A percentile compares a stretch with the other conserved stretches of the same genome.
phyloP scores from a whole-genome alignment of 495 filamentous ascomycete species.

The Aspergillus affinis region DNA sequence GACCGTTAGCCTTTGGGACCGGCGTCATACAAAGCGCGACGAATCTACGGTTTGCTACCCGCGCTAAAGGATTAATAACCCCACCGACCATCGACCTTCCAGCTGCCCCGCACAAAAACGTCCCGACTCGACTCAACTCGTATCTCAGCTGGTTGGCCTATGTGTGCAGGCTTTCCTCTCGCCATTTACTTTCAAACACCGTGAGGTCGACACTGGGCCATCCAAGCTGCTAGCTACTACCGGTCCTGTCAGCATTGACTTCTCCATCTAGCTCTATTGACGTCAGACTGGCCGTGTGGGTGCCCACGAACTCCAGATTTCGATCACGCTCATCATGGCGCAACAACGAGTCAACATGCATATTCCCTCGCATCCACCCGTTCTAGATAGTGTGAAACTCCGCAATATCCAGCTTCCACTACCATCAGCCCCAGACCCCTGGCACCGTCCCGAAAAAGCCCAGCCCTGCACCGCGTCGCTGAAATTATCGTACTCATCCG shows the following conservation, averaged over 20 bases:
- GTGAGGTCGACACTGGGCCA: not conserved
- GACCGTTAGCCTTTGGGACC: not conserved
- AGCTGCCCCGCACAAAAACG: not conserved
- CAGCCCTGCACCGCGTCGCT: slow-evolving; percentile 47
- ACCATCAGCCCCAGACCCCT: slow-evolving; percentile 44
- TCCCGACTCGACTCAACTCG: not conserved
- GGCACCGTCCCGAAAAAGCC: slow-evolving; percentile 44
- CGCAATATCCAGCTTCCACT: slow-evolving; percentile 45
- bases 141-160: not conserved
- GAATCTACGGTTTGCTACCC: not conserved
- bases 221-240: not conserved
- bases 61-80: not conserved
- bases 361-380: slow-evolving; percentile 34
- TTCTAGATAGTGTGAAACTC: slow-evolving; percentile 44
- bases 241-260: not conserved
- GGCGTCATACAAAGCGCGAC: not conserved
- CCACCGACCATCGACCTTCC: not conserved
- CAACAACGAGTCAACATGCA: slow-evolving; percentile 32
- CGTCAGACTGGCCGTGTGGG: not conserved
- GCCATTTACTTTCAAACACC: not conserved
- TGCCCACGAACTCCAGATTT: too few relatives aligned
- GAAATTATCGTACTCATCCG: slow-evolving; percentile 45
- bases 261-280: not conserved
- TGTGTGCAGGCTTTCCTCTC: not conserved
- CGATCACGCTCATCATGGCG: slow-evolving; percentile 25